Percentiles rank a stretch among this genome's conserved stretches.
phyloP scores from a whole-genome alignment of 2,329 filamentous ascomycete species.

The Aspergillus vadensis region DNA sequence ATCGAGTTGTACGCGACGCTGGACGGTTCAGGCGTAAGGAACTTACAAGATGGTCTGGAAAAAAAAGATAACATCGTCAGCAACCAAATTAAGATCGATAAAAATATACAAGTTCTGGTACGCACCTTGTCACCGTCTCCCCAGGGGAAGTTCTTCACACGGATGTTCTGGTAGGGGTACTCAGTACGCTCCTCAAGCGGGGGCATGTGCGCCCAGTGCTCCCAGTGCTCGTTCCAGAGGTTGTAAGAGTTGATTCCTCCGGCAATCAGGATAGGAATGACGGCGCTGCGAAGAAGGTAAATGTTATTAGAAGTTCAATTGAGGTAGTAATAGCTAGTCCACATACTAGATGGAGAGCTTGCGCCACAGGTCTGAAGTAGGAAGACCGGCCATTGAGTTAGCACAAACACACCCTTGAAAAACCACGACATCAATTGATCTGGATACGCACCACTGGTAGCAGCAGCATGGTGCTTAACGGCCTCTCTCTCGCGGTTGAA shows the following conservation, averaged over 20 bases:
- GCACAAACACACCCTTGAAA: conserved; percentile 10
- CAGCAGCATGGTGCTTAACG: conserved; percentile 85
- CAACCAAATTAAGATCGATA: background rate
- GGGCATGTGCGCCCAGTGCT: conserved; percentile 84
- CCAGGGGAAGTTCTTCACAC: conserved; percentile 93
- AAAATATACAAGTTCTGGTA: background rate
- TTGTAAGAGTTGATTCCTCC: conserved; percentile 80
- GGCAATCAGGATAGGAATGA: conserved; percentile 71
- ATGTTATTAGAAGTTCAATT: conserved; percentile 18
- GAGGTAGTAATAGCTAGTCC: conserved; percentile 16
- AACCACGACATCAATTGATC: conserved; percentile 13
- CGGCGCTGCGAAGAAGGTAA: conserved; percentile 59
- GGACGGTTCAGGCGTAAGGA: conserved; percentile 1
- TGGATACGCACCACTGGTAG: conserved; percentile 72
- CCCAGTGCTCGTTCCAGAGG: conserved; percentile 95
- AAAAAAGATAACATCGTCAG: conserved; percentile 11
- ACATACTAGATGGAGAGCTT: conserved; percentile 96
- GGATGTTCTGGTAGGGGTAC: conserved; percentile 98
- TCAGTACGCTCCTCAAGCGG: conserved; percentile 88
- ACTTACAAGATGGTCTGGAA: conserved; percentile 67
- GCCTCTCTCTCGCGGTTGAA: conserved; percentile 91
- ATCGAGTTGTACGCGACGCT: background rate
- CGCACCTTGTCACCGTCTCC: conserved; percentile 92
- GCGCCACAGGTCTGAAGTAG: conserved; percentile 76
- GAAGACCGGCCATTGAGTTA: conserved; percentile 28